These are phyloP conservation scores for Aspergillus sp. DNA, from an alignment of 2,329 filamentous ascomycete species.

Conservation along the genomic window DNA sequence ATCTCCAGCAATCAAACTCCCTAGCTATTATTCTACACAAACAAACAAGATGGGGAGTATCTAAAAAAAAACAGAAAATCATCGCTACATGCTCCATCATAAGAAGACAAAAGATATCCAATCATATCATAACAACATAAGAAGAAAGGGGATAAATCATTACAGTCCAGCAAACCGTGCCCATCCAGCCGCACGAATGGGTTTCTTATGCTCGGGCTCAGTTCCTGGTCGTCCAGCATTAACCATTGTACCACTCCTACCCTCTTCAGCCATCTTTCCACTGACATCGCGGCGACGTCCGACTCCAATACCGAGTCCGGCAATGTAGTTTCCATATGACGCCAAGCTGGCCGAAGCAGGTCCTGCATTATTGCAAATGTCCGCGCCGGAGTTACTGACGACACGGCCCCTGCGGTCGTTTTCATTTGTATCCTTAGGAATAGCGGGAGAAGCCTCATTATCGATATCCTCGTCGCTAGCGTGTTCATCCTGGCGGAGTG, in stretches of 20 bases:
- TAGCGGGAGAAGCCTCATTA: not conserved
- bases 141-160: slow-evolving; percentile 2
- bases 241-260: slow-evolving; percentile 24
- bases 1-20: not conserved
- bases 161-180: slow-evolving; percentile 41
- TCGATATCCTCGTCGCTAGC: slow-evolving; percentile 18
- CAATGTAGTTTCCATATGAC: slow-evolving; percentile 38
- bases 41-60: not conserved
- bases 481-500: slow-evolving; percentile 26
- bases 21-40: not conserved
- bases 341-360: slow-evolving; percentile 25
- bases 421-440: slow-evolving; percentile 15
- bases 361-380: slow-evolving; percentile 22
- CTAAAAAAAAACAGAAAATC: slow-evolving; percentile 1
- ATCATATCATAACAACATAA: slow-evolving; percentile 1
- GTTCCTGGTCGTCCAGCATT: slow-evolving; percentile 11
- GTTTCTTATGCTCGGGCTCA: slow-evolving; percentile 10
- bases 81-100: slow-evolving; percentile 3
- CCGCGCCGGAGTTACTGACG: slow-evolving; percentile 38
- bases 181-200: slow-evolving; percentile 39
- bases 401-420: slow-evolving; percentile 38
- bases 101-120: not conserved
- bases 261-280: slow-evolving; percentile 43
- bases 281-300: slow-evolving; percentile 43
- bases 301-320: slow-evolving; percentile 39